Base-by-base conservation (phyloP, 768 basidiomycete species). In the Tricholoma saponaceum region DNA sequence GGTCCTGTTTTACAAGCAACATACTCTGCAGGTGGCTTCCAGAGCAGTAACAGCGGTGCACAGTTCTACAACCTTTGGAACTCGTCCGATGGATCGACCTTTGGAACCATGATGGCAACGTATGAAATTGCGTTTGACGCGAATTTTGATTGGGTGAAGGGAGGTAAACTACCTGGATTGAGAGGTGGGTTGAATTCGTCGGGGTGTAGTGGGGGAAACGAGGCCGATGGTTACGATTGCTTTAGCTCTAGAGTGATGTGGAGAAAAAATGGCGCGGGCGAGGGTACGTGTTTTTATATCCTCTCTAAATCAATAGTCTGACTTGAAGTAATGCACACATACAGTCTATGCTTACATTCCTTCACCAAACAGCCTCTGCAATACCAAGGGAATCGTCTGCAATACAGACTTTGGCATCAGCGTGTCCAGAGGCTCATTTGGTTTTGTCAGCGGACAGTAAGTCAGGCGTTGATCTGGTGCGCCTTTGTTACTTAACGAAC, bases 271-370 rank as follows among this genome's bases (percentile, higher is more conserved):
- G 89, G 84, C 0, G 72, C 66, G 7, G 89, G 87, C 25, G 90
- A 93, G 81, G 83, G 90, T 90, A 61, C 18, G 80, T 68, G 46
- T 16, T 20, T 25, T 50, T 51, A n/a, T 46, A 47, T 39, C 12
- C 32, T n/a, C 30, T 59, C 22, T 10, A 41, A n/a, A 28, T 30
- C 16, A 30, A 28, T 30, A n/a, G 9, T 26, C 47, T 50, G 47
- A 50, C 47, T 28, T 50, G n/a, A 13, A 12, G n/a, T 18, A 20
- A 56, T 33, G 5, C 18, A 12, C 6, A 22, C 39, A 49, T 14
- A 43, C 6, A 92, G 91, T 88, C 8, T 94, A 93, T 69, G 87
- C 88, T 9, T 94, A 95, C 66, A 83, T 92, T 49, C 86, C 88
- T 3, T 78, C 79, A 0, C 73, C 84, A 5, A 82, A 86, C 65